phyloP scores from a whole-genome alignment of 179 eudicot genomes.

The Beta macrorhiza region DNA sequence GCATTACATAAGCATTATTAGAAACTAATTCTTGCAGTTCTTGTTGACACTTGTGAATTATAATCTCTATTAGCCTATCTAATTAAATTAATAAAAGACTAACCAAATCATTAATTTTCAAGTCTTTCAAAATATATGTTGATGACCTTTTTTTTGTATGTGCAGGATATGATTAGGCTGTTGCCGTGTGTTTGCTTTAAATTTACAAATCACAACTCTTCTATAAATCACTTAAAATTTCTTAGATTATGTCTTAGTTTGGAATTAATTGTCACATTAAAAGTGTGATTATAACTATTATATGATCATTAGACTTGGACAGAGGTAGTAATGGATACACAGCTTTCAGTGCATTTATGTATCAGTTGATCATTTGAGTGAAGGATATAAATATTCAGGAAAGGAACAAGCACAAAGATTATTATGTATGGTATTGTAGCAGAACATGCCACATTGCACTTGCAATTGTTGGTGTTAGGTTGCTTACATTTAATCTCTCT shows the following conservation, averaged over 20 bases:
- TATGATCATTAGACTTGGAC: too few relatives aligned
- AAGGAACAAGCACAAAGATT: background rate
- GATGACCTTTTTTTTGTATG: background rate
- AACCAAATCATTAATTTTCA: background rate
- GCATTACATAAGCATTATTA: conserved; percentile 11
- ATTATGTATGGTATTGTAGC: background rate
- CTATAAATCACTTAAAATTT: background rate
- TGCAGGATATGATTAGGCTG: background rate
- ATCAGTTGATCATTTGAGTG: background rate
- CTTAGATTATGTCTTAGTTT: background rate
- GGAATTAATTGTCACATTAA: background rate
- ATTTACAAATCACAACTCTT: background rate
- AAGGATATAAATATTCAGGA: background rate
- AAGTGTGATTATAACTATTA: background rate
- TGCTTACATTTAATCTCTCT: background rate
- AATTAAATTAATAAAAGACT: background rate
- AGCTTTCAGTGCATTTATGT: background rate
- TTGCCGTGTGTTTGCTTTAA: background rate
- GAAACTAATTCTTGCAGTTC: conserved; percentile 6
- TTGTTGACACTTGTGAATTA: conserved; percentile 20
- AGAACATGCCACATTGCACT: background rate
- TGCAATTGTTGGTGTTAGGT: background rate
- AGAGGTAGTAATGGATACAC: background rate
- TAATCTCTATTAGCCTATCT: background rate
- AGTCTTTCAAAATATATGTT: background rate